These are phyloP conservation scores for Xylaria sp. DNA, from an alignment of 2,329 filamentous ascomycete genomes.

Conservation along the genomic window DNA sequence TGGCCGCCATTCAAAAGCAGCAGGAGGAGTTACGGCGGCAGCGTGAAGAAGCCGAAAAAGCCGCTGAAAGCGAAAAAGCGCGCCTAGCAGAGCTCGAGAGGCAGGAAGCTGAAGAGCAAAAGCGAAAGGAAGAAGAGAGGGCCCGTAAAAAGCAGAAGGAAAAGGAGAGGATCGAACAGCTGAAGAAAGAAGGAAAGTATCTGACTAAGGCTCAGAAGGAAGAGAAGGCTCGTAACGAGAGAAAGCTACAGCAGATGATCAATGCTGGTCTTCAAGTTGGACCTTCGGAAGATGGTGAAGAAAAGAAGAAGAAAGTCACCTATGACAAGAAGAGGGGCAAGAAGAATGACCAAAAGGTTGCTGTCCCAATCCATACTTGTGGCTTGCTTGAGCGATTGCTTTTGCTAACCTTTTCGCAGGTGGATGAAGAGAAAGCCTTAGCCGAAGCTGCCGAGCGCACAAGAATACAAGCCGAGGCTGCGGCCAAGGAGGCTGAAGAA, in stretches of 20 bases:
- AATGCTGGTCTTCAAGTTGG: conserved; percentile 80
- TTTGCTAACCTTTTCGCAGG: conserved; percentile 53
- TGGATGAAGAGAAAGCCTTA: conserved; percentile 81
- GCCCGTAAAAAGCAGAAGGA: conserved; percentile 85
- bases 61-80: conserved; percentile 72
- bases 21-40: conserved; percentile 78
- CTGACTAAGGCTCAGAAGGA: conserved; percentile 87
- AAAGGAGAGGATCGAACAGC: conserved; percentile 85
- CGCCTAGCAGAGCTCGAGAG: conserved; percentile 74
- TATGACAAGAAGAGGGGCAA: conserved; percentile 81
- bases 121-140: conserved; percentile 77
- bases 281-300: conserved; percentile 63
- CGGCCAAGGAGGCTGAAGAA: conserved; percentile 70
- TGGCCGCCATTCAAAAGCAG: conserved; percentile 81
- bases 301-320: conserved; percentile 80
- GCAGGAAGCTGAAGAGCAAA: conserved; percentile 72
- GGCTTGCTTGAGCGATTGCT: background rate
- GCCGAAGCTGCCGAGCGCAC: conserved; percentile 83
- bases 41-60: conserved; percentile 71
- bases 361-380: background rate
- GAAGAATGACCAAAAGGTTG: conserved; percentile 66
- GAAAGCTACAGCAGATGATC: conserved; percentile 86
- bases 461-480: conserved; percentile 73
- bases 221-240: conserved; percentile 80
- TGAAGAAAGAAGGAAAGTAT: conserved; percentile 89